Base-by-base conservation (phyloP, 768 basidiomycete species). In the Tulasnella sp. region DNA sequence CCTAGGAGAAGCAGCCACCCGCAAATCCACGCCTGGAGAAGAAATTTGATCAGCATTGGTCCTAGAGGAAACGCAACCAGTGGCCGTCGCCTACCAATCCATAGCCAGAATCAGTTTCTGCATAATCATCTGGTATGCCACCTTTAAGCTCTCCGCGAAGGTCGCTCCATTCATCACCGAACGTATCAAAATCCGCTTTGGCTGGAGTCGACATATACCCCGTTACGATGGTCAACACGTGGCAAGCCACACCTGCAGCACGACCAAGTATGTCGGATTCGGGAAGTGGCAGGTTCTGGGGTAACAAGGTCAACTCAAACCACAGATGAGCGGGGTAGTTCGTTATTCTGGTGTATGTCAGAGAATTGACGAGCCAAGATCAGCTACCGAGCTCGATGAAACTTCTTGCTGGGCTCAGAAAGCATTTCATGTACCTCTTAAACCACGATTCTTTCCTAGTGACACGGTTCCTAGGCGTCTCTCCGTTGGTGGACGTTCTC, bases 291-390 rank as follows among this genome's bases (percentile, higher is more conserved):
- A 90, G 64, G 66, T 91, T 87, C 65, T 85, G 74, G n/a, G 87
- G 88, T 67, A 91, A 87, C 49, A 87, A 73, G 8, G 84, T 79
- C n/a, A 90, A 76, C 66, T 89, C 80, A 65, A 91, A 89, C 42
- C 83, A 80, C 49, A 91, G 78, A 34, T 73, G 71, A 9, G 87
- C 86, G 1, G 87, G 88, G 31, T 88, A 63, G 25, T 55, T 53
- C 30, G 34, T 24, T 12, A 31, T 44, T 41, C 57, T 64, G 19
- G 69, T n/a, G n/a, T n/a, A n/a, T n/a, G n/a, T n/a, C n/a, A n/a
- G n/a, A n/a, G n/a, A n/a, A n/a, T n/a, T n/a, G n/a, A n/a, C n/a
- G n/a, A n/a, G n/a, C n/a, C n/a, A n/a, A n/a, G n/a, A n/a, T n/a
- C n/a, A n/a, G n/a, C n/a, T n/a, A n/a, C n/a, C n/a, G n/a, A n/a